These are phyloP conservation scores for Lentinus brumalis DNA, from an alignment of 768 basidiomycete species.

Conservation along the genomic window DNA sequence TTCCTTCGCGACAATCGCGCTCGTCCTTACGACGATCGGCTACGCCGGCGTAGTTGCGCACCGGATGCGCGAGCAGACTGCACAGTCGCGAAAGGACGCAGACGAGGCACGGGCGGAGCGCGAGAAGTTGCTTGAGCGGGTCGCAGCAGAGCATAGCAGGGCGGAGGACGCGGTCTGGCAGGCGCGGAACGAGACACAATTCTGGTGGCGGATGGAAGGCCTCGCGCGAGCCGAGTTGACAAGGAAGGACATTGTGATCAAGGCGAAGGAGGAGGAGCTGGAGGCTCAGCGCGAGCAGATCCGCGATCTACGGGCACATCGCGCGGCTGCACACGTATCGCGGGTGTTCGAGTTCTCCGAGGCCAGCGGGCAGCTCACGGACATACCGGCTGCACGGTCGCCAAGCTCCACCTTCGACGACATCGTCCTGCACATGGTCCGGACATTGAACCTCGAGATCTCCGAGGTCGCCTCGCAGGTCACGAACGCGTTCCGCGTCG, in stretches of 20 bases:
- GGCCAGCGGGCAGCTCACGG: neutral
- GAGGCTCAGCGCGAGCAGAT: constrained; percentile 18
- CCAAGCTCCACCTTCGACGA: constrained; percentile 10
- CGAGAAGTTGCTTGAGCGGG: constrained; percentile 4
- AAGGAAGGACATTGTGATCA: constrained; percentile 9
- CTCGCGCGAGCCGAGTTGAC: constrained; percentile 16
- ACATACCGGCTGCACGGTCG: neutral
- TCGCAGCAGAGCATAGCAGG: constrained; percentile 4
- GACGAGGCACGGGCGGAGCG: constrained; percentile 10
- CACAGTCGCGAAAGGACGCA: constrained; percentile 11
- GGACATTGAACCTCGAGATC: constrained; percentile 23
- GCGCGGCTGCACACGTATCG: neutral
- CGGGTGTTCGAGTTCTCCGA: neutral
- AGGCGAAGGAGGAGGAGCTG: constrained; percentile 13
- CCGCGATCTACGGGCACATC: constrained; percentile 11
- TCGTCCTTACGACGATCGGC: constrained; percentile 17
- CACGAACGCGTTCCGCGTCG: constrained; percentile 19
- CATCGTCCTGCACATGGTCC: constrained; percentile 20
- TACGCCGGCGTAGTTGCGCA: constrained; percentile 15
- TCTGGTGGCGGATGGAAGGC: constrained; percentile 20
- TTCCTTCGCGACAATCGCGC: constrained; percentile 17
- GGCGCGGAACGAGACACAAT: constrained; percentile 8
- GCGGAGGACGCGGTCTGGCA: constrained; percentile 4
- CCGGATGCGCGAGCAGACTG: constrained; percentile 10
- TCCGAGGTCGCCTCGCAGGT: constrained; percentile 20